Base-by-base conservation (phyloP, 2,329 filamentous ascomycete genomes). In the Nannizzia gypsea region DNA sequence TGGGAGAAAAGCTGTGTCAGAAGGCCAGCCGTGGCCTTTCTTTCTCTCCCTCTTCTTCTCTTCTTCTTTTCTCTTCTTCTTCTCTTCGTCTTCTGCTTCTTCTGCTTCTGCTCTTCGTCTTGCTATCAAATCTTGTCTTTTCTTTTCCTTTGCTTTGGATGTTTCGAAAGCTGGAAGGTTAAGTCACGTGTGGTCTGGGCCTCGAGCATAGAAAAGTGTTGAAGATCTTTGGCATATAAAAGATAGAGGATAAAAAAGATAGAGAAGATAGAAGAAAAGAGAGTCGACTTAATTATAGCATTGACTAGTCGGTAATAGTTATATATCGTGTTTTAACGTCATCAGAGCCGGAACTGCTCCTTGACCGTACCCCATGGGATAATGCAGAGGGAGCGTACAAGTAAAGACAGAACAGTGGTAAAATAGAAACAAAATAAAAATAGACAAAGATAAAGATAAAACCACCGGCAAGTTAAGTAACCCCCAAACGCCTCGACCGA, bases 401-500 rank as follows among this genome's bases (percentile, higher is more conserved):
- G 31, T 36, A 36, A 36, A 36, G 13, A 36, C 9, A 36, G 31
- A 36, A 36, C 9, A 36, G 31, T 36, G 9, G 38, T 15, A 4
- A n/a, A n/a, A 40, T 15, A n/a, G 6, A 42, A 42, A 42, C 4
- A n/a, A n/a, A 8, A 42, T 0, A 20, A 20, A 42, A 8, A 17
- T 4, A 3, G 31, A 34, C 11, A 9, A 28, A 11, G 11, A 6
- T 3, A 50, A 17, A 24, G n/a, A 20, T 2, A 28, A 31, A n/a
- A 17, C 50, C 50, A 9, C 26, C 50, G 26, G 22, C 44, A 26
- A 22, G 15, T 34, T 54, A 34, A 36, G 28, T 54, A 54, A 54
- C 50, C 13, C n/a, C 50, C 26, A 34, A 54, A 54, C 50, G 50
- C 50, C 50, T 54, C 26, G 26, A 54, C 50, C 50, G 26, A 54